Base-by-base conservation (phyloP, 2,329 filamentous ascomycete species). In the Colletotrichum sp. region DNA sequence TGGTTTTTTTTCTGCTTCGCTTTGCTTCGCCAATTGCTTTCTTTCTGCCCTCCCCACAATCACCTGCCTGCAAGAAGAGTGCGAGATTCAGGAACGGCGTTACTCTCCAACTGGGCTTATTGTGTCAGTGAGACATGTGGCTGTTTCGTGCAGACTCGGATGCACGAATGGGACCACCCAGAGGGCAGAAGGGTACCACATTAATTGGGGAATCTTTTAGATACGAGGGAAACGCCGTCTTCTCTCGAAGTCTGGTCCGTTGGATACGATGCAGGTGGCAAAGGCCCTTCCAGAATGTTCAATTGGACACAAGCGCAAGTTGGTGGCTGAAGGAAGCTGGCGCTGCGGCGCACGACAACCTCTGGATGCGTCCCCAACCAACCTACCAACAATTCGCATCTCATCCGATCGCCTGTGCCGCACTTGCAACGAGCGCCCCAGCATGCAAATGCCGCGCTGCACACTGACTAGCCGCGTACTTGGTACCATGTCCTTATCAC, bases 41-140 rank as follows among this genome's bases (percentile, higher is more conserved):
- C 36, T 31, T 33, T 47, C 33, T 55, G 38, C 55, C 51, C 18
- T 34, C 51, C 38, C 38, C 34, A 66, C 67, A 66, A 24, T 8
- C 62, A 34, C 24, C 55, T 57, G 38, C 61, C 51, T 66, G 55
- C 57, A 36, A 43, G 16, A 62, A 21, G 21, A 27, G 59, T 69
- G 27, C 55, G 21, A 71, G 64, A 68, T 68, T 66, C 29, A 66
- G 71, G 33, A 69, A 65, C 33, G 47, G 34, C 62, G 43, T 71
- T 71, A 31, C 61, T 13, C 47, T 66, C 34, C 27, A 54, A 43
- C 61, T 57, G 68, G 61, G 33, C 43, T 65, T 71, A 29, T 55
- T 18, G 61, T 43, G 51, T 71, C 62, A 55, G 43, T 66, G 68
- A 73, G 71, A 73, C 68, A 71, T 63, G 67, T 57, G 68, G 62